phyloP scores from a whole-genome alignment of 495 filamentous ascomycete species.

The Massariosphaeria phaeospora region DNA sequence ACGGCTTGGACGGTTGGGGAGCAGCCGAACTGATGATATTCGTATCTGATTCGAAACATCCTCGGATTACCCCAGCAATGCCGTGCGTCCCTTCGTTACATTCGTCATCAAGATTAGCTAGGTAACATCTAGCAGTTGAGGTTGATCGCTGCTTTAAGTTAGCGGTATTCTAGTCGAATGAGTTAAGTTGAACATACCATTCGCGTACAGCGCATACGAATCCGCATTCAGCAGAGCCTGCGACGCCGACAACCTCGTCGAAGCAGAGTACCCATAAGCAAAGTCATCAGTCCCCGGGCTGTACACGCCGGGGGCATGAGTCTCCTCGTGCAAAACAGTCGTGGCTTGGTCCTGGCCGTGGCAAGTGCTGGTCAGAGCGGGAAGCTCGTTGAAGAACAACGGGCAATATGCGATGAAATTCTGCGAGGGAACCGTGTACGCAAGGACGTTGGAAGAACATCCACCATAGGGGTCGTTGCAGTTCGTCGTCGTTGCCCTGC shows the following conservation, averaged over 20 bases:
- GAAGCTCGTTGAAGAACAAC: conserved; percentile 51
- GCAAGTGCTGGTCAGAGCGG: conserved; percentile 45
- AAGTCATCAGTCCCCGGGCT: conserved; percentile 53
- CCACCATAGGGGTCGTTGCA: conserved; percentile 50
- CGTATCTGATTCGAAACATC: too few relatives aligned
- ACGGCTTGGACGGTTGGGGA: too few relatives aligned
- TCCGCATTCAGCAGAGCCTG: conserved; percentile 58
- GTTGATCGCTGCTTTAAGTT: conserved; percentile 13
- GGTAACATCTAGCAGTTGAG: conserved; percentile 23
- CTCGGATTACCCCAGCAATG: too few relatives aligned
- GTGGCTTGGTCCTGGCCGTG: conserved; percentile 57
- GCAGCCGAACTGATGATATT: too few relatives aligned
- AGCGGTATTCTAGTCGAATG: neutral
- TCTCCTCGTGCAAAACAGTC: conserved; percentile 59
- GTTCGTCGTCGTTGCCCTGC: conserved; percentile 48
- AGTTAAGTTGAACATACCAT: conserved; percentile 41
- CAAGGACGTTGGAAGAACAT: conserved; percentile 51
- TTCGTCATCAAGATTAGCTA: neutral
- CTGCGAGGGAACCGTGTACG: conserved; percentile 51
- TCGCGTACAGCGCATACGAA: conserved; percentile 58
- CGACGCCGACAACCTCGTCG: conserved; percentile 41
- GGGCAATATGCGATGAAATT: conserved; percentile 55
- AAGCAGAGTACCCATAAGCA: conserved; percentile 55
- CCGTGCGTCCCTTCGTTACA: neutral
- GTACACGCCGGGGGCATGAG: conserved; percentile 53